phyloP scores from a whole-genome alignment of 306 rosid species.

The Sesbania bispinosa region DNA sequence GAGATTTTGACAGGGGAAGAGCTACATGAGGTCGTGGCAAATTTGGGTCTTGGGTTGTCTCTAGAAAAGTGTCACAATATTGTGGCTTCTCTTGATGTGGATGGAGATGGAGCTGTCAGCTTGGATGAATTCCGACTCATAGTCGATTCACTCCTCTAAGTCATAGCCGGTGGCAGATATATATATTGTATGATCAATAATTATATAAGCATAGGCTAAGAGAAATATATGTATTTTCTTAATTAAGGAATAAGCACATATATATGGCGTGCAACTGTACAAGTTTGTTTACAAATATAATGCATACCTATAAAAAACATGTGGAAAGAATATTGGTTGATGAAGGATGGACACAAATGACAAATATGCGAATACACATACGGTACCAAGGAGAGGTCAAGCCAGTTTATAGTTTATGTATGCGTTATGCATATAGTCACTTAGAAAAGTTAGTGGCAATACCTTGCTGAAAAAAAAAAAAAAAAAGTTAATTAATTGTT shows the following conservation, averaged over 20 bases:
- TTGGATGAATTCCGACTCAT: slow-evolving; percentile 58
- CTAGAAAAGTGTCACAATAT: slow-evolving; percentile 50
- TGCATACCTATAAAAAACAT: too few relatives aligned
- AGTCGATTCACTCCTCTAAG: slow-evolving; percentile 43
- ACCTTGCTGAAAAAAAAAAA: too few relatives aligned
- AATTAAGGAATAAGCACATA: not conserved
- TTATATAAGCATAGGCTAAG: not conserved
- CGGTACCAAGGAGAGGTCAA: too few relatives aligned
- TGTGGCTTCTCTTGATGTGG: slow-evolving; percentile 57
- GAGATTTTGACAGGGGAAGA: slow-evolving; percentile 55
- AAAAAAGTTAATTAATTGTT: too few relatives aligned
- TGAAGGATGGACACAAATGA: too few relatives aligned
- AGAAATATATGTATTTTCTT: not conserved
- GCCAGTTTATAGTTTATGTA: too few relatives aligned
- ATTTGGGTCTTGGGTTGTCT: slow-evolving; percentile 38
- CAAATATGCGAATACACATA: too few relatives aligned
- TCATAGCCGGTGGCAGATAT: too few relatives aligned
- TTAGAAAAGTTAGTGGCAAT: too few relatives aligned
- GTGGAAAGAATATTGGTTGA: too few relatives aligned
- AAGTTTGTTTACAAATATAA: too few relatives aligned
- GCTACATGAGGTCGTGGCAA: slow-evolving; percentile 40
- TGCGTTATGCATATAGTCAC: too few relatives aligned
- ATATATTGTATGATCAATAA: not conserved
- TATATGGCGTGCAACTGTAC: not conserved
- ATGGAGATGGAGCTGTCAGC: slow-evolving; percentile 73